These are phyloP conservation scores for Sporobolomyces phaffii DNA, from an alignment of 768 basidiomycete species.

Conservation along the genomic window DNA sequence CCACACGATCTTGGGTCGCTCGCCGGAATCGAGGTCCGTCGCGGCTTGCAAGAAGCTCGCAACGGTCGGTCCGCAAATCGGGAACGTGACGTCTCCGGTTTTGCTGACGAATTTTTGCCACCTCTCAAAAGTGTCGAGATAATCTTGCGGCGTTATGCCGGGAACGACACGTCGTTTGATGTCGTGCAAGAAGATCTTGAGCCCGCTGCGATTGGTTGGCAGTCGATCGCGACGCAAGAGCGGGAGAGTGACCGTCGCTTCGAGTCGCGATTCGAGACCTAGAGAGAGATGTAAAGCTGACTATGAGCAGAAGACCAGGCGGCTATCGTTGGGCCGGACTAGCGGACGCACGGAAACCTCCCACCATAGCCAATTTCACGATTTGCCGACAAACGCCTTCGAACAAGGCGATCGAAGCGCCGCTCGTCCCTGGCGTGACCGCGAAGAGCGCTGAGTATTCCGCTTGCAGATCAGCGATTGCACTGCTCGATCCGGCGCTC, in stretches of 20 bases:
- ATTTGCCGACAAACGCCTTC: no score
- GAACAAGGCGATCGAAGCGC: no score
- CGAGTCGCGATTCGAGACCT: not conserved
- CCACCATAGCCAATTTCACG: no score
- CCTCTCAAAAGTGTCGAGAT: not conserved
- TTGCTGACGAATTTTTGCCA: not conserved
- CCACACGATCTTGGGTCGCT: not conserved
- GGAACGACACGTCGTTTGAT: not conserved
- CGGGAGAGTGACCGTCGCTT: not conserved
- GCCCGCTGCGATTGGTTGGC: not conserved
- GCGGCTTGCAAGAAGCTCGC: not conserved
- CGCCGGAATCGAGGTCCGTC: not conserved
- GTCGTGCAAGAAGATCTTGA: not conserved
- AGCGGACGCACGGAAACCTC: no score
- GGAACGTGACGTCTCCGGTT: not conserved
- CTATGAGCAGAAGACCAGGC: no score
- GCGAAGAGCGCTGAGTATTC: no score
- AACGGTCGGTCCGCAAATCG: conserved; percentile 7
- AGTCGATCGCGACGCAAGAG: not conserved
- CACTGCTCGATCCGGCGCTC: no score
- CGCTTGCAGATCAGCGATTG: no score
- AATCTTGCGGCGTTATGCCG: not conserved
- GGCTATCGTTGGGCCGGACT: no score
- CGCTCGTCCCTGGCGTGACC: no score
- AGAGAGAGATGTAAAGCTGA: no score